Evolutionary conservation across 768 basidiomycete species (phyloP).

Genomic region (Tricholoma flavovirens): DNA sequence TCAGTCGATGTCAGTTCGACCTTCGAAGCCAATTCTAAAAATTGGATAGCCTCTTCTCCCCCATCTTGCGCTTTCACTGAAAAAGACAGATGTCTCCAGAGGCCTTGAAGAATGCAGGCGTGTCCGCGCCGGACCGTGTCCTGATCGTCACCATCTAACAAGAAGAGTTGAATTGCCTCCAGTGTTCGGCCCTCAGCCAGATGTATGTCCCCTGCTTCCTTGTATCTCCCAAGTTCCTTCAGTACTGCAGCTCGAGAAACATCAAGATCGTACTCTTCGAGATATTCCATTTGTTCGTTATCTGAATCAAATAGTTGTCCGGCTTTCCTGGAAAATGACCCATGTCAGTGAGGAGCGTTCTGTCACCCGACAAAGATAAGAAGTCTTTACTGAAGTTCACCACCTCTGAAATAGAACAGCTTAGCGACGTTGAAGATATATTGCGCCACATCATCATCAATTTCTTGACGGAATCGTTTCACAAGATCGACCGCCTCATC

Average conservation of each 20-base stretch:
- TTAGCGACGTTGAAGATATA: constrained; percentile 40
- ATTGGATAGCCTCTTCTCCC: constrained; percentile 7
- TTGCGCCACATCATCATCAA: constrained; percentile 27
- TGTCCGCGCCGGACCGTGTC: constrained; percentile 29
- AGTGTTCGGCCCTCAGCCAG: constrained; percentile 39
- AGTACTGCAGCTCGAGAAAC: constrained; percentile 41
- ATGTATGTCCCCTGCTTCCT: constrained; percentile 50
- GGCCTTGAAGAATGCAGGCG: constrained; percentile 34
- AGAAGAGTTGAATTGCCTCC: constrained; percentile 43
- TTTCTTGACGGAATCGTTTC: constrained; percentile 22
- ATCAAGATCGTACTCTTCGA: constrained; percentile 50
- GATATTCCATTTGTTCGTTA: constrained; percentile 52
- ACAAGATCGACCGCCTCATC: constrained; percentile 50
- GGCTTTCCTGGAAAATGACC: constrained; percentile 33
- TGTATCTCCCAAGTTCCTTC: constrained; percentile 31
- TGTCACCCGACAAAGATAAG: constrained; percentile 16
- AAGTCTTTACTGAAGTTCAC: constrained; percentile 29
- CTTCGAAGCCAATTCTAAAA: constrained; percentile 21
- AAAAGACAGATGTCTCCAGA: constrained; percentile 47
- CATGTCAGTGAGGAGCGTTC: background rate
- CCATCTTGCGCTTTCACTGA: constrained; percentile 19
- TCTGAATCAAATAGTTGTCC: constrained; percentile 40
- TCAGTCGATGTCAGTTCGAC: constrained; percentile 12
- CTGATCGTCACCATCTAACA: constrained; percentile 26
- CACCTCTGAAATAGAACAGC: constrained; percentile 37